Evolutionary conservation across 257 asterid species (phyloP).

Genomic region (Asclepias syriaca): DNA sequence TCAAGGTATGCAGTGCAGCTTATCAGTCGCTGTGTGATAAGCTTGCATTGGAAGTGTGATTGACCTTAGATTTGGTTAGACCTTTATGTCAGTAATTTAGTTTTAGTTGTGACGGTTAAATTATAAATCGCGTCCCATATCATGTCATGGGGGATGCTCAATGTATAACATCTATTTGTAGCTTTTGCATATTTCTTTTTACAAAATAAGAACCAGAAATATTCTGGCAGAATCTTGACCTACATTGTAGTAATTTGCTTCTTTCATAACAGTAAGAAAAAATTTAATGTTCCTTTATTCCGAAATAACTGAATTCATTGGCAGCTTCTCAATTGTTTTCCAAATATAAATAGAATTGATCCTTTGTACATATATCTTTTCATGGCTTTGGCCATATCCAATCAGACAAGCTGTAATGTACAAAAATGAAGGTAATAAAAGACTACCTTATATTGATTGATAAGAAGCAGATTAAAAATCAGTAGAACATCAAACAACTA

Average conservation of each 20-base stretch:
- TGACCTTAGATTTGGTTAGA: not conserved
- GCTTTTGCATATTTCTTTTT: not conserved
- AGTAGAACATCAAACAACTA: not conserved
- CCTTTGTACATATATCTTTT: not conserved
- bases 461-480: not conserved
- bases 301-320: too few species aligned
- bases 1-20: constrained; percentile 91
- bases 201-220: not conserved
- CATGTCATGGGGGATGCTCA: constrained; percentile 3
- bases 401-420: not conserved
- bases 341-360: not conserved
- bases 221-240: not conserved
- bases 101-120: not conserved
- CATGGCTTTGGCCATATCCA: not conserved
- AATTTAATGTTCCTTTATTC: too few species aligned
- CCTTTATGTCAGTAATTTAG: not conserved
- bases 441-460: not conserved
- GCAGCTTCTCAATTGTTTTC: not conserved
- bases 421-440: not conserved
- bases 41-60: constrained; percentile 25
- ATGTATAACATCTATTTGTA: not conserved
- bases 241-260: not conserved
- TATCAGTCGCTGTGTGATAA: constrained; percentile 75
- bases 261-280: not conserved
- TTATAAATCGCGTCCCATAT: not conserved